Percentiles rank a stretch among this genome's conserved stretches.
Evolutionary conservation across 2,329 filamentous ascomycete genomes (phyloP).

Genomic region (Ophiostoma ulmi): DNA sequence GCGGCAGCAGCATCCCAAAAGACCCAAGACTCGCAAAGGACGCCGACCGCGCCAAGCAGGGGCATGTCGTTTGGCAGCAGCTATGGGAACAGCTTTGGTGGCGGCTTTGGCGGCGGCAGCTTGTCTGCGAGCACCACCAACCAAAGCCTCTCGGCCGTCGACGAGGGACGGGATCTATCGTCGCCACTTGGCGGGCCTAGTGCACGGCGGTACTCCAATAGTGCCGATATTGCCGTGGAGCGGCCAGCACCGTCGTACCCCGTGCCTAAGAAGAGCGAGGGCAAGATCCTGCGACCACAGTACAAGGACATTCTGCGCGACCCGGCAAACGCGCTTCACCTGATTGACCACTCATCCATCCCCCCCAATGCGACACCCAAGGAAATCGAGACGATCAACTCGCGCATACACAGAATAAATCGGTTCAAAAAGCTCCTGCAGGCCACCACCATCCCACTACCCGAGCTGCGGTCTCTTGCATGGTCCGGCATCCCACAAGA

Average conservation of each 20-base stretch:
- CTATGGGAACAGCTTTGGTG: background rate
- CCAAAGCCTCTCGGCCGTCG: conserved; percentile 30
- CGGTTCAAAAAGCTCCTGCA: conserved; percentile 97
- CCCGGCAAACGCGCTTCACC: conserved; percentile 88
- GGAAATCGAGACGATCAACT: conserved; percentile 78
- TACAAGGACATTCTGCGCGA: conserved; percentile 91
- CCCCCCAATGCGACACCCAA: conserved; percentile 71
- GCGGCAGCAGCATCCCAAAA: conserved; percentile 35
- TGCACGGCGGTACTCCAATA: conserved; percentile 67
- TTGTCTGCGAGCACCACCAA: conserved; percentile 9
- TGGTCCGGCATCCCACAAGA: conserved; percentile 95
- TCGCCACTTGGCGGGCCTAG: conserved; percentile 38
- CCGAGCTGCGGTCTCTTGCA: conserved; percentile 76
- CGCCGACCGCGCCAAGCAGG: background rate
- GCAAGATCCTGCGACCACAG: conserved; percentile 91
- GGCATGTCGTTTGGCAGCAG: background rate
- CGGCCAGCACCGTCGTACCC: conserved; percentile 78
- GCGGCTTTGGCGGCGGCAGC: conserved; percentile 27
- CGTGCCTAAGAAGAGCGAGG: conserved; percentile 80
- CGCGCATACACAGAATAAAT: conserved; percentile 88
- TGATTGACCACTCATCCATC: conserved; percentile 80
- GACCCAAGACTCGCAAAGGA: conserved; percentile 24
- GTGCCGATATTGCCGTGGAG: conserved; percentile 90
- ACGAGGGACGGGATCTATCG: conserved; percentile 30
- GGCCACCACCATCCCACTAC: conserved; percentile 78